Evolutionary conservation across 129 eudicot species (phyloP).

Genomic region (Calendula officinalis): DNA sequence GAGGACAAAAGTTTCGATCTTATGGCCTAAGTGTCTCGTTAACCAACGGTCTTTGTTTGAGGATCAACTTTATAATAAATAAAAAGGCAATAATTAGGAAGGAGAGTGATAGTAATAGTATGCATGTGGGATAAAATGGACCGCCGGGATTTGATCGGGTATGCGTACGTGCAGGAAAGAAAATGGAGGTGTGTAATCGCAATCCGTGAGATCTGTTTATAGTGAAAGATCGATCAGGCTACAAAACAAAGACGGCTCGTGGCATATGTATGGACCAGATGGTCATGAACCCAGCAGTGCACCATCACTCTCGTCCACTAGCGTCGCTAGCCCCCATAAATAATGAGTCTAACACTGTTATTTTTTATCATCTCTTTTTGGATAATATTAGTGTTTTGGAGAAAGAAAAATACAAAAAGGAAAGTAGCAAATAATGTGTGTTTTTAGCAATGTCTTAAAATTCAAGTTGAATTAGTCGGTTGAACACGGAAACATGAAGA

Average conservation of each 20-base stretch:
- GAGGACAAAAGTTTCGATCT: background rate
- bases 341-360: constrained; percentile 1
- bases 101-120: background rate
- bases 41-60: background rate
- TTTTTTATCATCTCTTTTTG: background rate
- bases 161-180: constrained; percentile 1
- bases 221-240: constrained; percentile 21
- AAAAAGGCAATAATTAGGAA: background rate
- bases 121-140: background rate
- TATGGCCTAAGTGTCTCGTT: background rate
- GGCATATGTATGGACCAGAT: constrained; percentile 26
- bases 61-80: background rate
- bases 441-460: too few relatives aligned
- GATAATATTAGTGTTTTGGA: background rate
- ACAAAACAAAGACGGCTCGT: constrained; percentile 34
- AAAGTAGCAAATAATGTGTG: background rate
- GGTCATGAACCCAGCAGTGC: constrained; percentile 34
- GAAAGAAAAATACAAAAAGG: background rate
- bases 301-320: constrained; percentile 25
- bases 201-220: constrained; percentile 5
- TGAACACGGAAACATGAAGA: too few relatives aligned
- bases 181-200: background rate
- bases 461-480: too few relatives aligned
- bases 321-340: background rate
- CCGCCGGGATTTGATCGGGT: background rate